Percentiles rank a stretch among this genome's conserved stretches.
Conservation (phyloP, 2,329 filamentous ascomycete species). For the Pleurostoma richardsiae region DNA sequence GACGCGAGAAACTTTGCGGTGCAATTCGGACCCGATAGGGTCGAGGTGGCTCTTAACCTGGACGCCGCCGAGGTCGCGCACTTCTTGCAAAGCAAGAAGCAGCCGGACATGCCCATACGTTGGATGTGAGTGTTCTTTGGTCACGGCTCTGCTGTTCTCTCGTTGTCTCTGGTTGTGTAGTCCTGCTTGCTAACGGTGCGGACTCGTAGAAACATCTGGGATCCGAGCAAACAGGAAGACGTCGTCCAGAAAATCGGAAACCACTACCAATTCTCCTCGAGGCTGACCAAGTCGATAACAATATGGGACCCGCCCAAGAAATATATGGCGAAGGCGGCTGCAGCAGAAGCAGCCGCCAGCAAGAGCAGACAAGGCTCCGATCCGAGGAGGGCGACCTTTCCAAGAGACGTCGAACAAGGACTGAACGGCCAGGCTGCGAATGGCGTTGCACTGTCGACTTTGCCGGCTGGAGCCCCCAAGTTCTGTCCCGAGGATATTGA, state of each 20-base stretch:
- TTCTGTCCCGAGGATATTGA: slow-evolving; percentile 19
- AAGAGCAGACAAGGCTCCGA: neutral
- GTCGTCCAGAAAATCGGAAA: slow-evolving; percentile 50
- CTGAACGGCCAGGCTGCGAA: slow-evolving; percentile 5
- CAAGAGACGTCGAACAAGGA: slow-evolving; percentile 4
- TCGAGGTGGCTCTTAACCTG: slow-evolving; percentile 53
- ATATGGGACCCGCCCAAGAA: slow-evolving; percentile 29
- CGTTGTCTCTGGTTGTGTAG: too few species aligned
- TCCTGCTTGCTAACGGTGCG: too few species aligned
- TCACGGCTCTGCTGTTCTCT: too few species aligned
- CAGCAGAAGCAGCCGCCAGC: neutral
- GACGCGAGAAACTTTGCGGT: slow-evolving; percentile 55
- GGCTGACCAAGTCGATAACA: slow-evolving; percentile 56
- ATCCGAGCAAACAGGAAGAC: slow-evolving; percentile 54
- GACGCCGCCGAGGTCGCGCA: slow-evolving; percentile 29
- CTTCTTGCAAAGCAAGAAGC: slow-evolving; percentile 27
- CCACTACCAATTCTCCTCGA: slow-evolving; percentile 63
- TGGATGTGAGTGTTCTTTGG: slow-evolving; percentile 56
- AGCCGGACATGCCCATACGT: slow-evolving; percentile 45
- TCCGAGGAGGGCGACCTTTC: neutral
- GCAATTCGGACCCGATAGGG: slow-evolving; percentile 54
- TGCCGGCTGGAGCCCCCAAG: too few species aligned
- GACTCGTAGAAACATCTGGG: slow-evolving; percentile 59
- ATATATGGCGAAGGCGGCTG: slow-evolving; percentile 4
- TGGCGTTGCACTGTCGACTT: slow-evolving; percentile 1